Evolutionary conservation across 345 rosid genomes (phyloP), one percentile per base, ranked within the genome.

Genomic region (Sonneratia alba): DNA sequence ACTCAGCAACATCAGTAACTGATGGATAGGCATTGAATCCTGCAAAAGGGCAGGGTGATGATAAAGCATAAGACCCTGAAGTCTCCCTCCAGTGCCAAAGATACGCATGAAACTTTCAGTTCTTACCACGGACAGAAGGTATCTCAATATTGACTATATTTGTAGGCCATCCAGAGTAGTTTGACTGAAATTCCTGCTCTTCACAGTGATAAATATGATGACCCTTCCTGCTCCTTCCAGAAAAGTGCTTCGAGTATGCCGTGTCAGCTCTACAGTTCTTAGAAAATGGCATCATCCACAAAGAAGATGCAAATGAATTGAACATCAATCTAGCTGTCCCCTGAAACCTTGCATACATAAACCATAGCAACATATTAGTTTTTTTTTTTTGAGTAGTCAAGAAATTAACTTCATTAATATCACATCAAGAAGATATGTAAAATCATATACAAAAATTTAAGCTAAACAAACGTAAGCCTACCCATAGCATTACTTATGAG

Each of bases 111-210:
- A 62, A 62, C 37, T 62, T 32, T 62, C 4, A 67, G 76, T 72
- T 75, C 86, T 75, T 82, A 90, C 99, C 96, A 51, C 73, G 86
- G 63, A 76, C 72, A 53, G 92, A 83, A 86, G 99, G 99, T 75
- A 95, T 80, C 86, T 95, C 99, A 75, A 95, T 87, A 79, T 92
- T 92, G 77, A 95, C 80, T 69, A 95, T 75, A 82, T 95, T 92
- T 42, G 99, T 92, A 21, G 99, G 97, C 93, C 96, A 92, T 65
- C 99, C 99, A 80, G 99, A 92, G 83, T 90, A 92, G 77, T 90
- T 90, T 6, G 81, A 81, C 64, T 53, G 86, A 86, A 79, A 91
- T 81, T 95, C 99, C 72, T 84, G 84, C 51, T 85, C 88, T 72
- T 85, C 87, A 79, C 98, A 94, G 62, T 92, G 88, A 83, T 89